Conservation (phyloP, 2,329 filamentous ascomycete species). For the Aspergillus sp. region DNA sequence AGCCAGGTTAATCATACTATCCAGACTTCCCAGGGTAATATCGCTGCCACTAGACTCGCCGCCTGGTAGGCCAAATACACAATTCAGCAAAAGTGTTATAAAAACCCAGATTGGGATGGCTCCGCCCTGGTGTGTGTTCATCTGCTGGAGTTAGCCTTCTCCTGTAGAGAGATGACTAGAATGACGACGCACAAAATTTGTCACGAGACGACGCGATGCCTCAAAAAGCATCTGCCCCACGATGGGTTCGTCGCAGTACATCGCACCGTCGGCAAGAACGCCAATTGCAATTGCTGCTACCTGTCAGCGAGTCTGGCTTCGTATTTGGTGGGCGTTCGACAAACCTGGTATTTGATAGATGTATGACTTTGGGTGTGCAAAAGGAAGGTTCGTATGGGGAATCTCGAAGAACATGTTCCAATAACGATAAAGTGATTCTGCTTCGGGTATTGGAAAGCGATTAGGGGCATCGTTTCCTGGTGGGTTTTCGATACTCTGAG, state of each 20-base stretch:
- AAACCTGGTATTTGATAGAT: background rate
- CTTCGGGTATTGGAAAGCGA: background rate
- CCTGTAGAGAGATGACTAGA: background rate
- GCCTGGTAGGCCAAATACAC: background rate
- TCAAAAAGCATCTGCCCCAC: background rate
- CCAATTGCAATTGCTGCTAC: background rate
- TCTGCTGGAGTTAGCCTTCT: background rate
- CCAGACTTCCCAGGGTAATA: background rate
- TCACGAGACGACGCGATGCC: background rate
- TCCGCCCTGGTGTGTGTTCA: background rate
- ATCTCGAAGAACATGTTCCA: slow-evolving; percentile 1
- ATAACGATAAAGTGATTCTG: background rate
- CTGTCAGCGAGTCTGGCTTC: background rate
- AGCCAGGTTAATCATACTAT: background rate
- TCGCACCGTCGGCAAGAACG: background rate
- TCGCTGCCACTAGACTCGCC: background rate
- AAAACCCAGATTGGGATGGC: background rate
- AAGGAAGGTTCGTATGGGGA: background rate
- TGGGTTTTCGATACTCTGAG: background rate
- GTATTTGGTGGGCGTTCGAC: no score
- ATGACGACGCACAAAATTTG: background rate
- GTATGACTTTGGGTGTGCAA: background rate
- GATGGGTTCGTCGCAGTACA: background rate
- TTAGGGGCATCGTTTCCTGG: background rate
- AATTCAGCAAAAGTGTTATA: background rate